These are phyloP conservation scores for Agaricus blazei DNA, from an alignment of 768 basidiomycete species.

Conservation along the genomic window DNA sequence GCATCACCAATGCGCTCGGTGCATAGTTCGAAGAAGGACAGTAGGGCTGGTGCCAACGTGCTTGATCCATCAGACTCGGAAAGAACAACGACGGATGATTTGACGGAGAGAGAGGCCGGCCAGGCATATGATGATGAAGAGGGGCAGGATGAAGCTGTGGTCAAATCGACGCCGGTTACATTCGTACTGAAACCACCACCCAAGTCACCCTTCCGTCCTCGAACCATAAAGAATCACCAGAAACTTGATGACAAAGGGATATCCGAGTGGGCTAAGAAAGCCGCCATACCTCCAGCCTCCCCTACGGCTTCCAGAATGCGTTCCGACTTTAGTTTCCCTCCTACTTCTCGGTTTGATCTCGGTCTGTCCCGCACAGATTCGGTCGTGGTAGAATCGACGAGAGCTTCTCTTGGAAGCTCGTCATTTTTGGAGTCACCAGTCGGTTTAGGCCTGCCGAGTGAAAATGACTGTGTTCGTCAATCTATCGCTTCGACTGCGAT, in stretches of 20 bases:
- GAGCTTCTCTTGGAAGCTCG: constrained; percentile 32
- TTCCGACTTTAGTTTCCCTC: neutral
- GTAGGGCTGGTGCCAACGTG: constrained; percentile 1
- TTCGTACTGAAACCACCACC: constrained; percentile 32
- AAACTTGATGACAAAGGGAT: constrained; percentile 22
- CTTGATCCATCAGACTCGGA: constrained; percentile 15
- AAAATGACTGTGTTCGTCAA: constrained; percentile 41
- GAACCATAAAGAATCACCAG: constrained; percentile 17
- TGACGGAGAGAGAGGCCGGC: constrained; percentile 16
- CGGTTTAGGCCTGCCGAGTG: constrained; percentile 12
- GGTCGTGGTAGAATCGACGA: constrained; percentile 28
- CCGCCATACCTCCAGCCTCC: constrained; percentile 20
- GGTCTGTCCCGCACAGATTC: constrained; percentile 14
- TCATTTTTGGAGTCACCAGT: constrained; percentile 26
- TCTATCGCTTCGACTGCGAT: constrained; percentile 59
- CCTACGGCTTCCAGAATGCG: neutral
- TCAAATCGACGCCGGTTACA: constrained; percentile 33
- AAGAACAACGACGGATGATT: constrained; percentile 8
- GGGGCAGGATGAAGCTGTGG: constrained; percentile 16
- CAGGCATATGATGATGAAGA: constrained; percentile 4
- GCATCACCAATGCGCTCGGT: constrained; percentile 4
- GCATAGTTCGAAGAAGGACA: constrained; percentile 3
- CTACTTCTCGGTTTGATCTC: neutral
- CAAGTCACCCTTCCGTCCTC: constrained; percentile 50
- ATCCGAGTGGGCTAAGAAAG: constrained; percentile 23